A percentile compares a stretch with the other conserved stretches of the same genome.
phyloP scores from a whole-genome alignment of 2,329 filamentous ascomycete genomes.

The Botrytis deweyae region DNA sequence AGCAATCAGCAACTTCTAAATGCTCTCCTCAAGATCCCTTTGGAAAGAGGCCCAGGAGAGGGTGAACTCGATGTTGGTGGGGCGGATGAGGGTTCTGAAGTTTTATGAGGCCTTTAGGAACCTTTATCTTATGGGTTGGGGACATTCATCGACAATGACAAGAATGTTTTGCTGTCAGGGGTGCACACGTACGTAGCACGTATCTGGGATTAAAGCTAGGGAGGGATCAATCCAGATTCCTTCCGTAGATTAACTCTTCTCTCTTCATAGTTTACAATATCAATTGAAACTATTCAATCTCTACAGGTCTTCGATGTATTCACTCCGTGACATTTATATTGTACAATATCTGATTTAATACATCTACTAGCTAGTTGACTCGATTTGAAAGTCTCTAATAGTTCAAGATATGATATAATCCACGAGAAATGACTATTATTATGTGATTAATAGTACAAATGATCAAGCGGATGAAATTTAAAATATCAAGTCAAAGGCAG shows the following conservation, averaged over 20 bases:
- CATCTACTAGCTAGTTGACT: not conserved
- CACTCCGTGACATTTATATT: too few species aligned
- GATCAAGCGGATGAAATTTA: not conserved
- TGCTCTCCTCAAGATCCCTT: not conserved
- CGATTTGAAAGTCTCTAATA: not conserved
- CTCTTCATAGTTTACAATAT: too few species aligned
- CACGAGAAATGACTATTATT: not conserved
- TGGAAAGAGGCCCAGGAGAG: not conserved
- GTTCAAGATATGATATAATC: not conserved
- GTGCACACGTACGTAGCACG: too few species aligned
- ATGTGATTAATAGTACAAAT: not conserved
- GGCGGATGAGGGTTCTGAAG: too few species aligned
- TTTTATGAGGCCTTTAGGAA: not conserved
- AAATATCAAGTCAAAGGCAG: not conserved
- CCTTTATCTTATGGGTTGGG: not conserved
- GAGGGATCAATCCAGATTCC: too few species aligned
- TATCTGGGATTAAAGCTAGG: too few species aligned
- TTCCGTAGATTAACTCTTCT: too few species aligned
- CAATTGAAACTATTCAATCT: too few species aligned
- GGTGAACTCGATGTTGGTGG: not conserved
- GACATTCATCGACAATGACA: not conserved
- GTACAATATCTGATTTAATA: not conserved
- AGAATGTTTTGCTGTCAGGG: not conserved
- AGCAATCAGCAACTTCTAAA: not conserved
- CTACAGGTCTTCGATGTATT: too few species aligned